phyloP scores from a whole-genome alignment of 768 basidiomycete species.

The Cubamyces lactineus region DNA sequence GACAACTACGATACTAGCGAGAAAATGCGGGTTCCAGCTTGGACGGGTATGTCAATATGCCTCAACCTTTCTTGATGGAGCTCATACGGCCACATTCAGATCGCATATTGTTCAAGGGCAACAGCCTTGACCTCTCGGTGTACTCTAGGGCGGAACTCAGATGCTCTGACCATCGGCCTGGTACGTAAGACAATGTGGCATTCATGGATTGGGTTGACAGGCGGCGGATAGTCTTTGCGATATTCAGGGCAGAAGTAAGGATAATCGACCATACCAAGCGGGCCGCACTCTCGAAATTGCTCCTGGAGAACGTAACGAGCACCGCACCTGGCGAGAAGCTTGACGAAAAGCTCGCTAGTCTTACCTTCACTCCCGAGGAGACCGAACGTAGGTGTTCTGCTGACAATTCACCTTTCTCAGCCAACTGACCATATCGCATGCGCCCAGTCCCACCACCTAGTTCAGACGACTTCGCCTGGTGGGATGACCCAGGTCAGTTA shows the following conservation, averaged over 20 bases:
- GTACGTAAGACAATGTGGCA: conserved; percentile 40
- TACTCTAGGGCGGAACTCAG: conserved; percentile 86
- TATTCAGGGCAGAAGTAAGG: conserved; percentile 78
- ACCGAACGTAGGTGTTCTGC: conserved; percentile 45
- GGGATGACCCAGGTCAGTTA: conserved; percentile 69
- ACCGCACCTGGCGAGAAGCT: conserved; percentile 68
- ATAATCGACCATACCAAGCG: conserved; percentile 80
- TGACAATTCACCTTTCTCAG: not conserved
- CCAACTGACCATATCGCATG: not conserved
- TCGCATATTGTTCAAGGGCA: conserved; percentile 87
- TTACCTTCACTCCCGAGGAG: conserved; percentile 51
- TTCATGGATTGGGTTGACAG: not conserved
- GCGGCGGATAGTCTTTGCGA: conserved; percentile 67
- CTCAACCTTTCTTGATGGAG: not conserved
- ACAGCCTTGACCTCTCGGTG: conserved; percentile 66
- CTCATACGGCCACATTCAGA: conserved; percentile 49
- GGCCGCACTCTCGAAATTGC: conserved; percentile 63
- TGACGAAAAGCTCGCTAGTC: conserved; percentile 67
- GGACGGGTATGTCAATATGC: conserved; percentile 72
- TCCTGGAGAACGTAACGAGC: conserved; percentile 66
- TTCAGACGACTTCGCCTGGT: conserved; percentile 77
- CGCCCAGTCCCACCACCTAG: conserved; percentile 81
- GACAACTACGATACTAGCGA: conserved; percentile 94
- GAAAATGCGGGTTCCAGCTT: conserved; percentile 94
- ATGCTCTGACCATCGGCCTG: conserved; percentile 96